Percentiles rank a stretch among this genome's conserved stretches.
Evolutionary conservation across 1,284 basidiomycete species (phyloP).

Genomic region (Ceratobasidium theobromae): DNA sequence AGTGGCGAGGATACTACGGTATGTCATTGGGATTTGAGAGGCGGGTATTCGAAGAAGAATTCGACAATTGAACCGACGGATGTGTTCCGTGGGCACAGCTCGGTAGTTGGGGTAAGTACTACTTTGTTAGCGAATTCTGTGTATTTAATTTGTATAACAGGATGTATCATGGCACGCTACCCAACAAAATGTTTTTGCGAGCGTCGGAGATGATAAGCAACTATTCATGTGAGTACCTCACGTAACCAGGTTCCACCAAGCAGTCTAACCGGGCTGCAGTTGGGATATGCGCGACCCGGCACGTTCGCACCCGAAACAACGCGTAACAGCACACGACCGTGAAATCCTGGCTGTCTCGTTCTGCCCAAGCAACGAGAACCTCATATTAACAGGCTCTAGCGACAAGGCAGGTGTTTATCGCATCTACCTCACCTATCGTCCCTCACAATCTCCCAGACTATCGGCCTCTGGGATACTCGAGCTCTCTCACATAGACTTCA

Average conservation of each 20-base stretch:
- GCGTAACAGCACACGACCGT: constrained; percentile 83
- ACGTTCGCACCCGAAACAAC: constrained; percentile 65
- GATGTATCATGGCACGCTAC: constrained; percentile 96
- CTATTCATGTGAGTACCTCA: constrained; percentile 74
- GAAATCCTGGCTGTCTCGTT: constrained; percentile 93
- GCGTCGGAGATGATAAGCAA: constrained; percentile 96
- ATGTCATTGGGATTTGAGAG: constrained; percentile 77
- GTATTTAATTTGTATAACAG: constrained; percentile 47
- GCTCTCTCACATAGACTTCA: constrained; percentile 77
- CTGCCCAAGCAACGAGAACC: constrained; percentile 78
- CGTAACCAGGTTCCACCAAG: no score
- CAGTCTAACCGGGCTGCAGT: no score
- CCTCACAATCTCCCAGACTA: constrained; percentile 57
- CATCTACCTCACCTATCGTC: background rate
- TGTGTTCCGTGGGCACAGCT: constrained; percentile 84
- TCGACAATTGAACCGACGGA: constrained; percentile 77
- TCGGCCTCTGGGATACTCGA: constrained; percentile 87
- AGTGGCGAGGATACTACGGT: constrained; percentile 96
- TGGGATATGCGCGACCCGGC: constrained; percentile 84
- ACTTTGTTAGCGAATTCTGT: background rate
- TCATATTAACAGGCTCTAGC: constrained; percentile 91
- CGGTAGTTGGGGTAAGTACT: constrained; percentile 79
- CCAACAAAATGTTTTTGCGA: constrained; percentile 85
- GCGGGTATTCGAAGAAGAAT: constrained; percentile 78
- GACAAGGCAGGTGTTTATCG: constrained; percentile 69